Evolutionary conservation across 805 yeast genomes (phyloP).

Genomic region (Yamadazyma ubonensis): DNA sequence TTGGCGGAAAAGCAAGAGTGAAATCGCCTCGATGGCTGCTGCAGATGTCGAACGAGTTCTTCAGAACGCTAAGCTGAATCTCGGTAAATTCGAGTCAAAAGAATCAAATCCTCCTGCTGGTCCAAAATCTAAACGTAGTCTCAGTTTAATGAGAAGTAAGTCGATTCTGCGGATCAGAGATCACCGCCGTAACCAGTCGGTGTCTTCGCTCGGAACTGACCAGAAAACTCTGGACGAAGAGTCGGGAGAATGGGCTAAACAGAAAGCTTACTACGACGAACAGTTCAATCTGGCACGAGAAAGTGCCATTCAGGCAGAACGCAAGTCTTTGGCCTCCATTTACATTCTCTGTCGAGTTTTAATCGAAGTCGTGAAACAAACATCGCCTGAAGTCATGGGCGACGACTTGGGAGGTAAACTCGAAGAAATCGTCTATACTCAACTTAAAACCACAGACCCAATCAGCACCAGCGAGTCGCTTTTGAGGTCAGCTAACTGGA

Average conservation of each 20-base stretch:
- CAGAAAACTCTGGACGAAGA: constrained; percentile 3
- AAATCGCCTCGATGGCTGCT: constrained; percentile 58
- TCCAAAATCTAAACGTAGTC: constrained; percentile 35
- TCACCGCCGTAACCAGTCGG: constrained; percentile 53
- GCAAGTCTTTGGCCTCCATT: constrained; percentile 82
- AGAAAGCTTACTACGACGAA: constrained; percentile 30
- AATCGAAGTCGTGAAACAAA: constrained; percentile 87
- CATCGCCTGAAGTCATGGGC: constrained; percentile 70
- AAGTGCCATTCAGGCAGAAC: constrained; percentile 78
- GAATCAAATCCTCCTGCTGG: too few relatives aligned
- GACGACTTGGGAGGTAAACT: constrained; percentile 78
- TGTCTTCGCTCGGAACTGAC: constrained; percentile 29
- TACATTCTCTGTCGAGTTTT: constrained; percentile 88
- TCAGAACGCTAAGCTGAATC: constrained; percentile 24
- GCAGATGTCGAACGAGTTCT: constrained; percentile 37
- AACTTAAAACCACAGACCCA: constrained; percentile 85
- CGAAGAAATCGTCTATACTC: constrained; percentile 92
- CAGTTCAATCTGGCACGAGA: constrained; percentile 48
- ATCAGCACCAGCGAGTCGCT: constrained; percentile 56
- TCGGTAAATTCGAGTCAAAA: constrained; percentile 8
- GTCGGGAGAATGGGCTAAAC: constrained; percentile 19
- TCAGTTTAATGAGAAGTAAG: constrained; percentile 40
- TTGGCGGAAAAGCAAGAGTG: constrained; percentile 94
- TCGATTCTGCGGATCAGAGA: constrained; percentile 32
- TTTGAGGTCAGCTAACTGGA: constrained; percentile 91